These are phyloP conservation scores for Thyridium curvatum DNA, from an alignment of 2,329 filamentous ascomycete genomes.

Conservation along the genomic window DNA sequence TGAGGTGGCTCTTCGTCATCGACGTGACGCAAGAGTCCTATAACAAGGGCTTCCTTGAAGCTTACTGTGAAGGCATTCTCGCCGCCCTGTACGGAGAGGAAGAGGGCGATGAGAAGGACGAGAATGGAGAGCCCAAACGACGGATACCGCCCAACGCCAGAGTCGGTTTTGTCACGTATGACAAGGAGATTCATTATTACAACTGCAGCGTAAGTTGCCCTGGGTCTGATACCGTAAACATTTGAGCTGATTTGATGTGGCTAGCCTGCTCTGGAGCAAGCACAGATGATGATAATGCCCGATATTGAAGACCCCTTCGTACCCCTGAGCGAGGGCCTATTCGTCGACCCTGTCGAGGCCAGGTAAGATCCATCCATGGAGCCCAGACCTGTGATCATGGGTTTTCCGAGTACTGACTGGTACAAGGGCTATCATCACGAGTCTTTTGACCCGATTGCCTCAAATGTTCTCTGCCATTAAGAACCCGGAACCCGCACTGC, in stretches of 20 bases:
- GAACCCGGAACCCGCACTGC: constrained; percentile 81
- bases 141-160: constrained; percentile 72
- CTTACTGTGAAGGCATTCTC: constrained; percentile 84
- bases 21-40: constrained; percentile 90
- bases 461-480: constrained; percentile 82
- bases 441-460: constrained; percentile 78
- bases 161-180: constrained; percentile 91
- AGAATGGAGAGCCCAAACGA: constrained; percentile 47
- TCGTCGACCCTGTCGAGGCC: constrained; percentile 89
- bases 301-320: constrained; percentile 96
- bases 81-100: constrained; percentile 72
- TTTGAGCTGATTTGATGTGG: background rate
- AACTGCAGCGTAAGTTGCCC: constrained; percentile 68
- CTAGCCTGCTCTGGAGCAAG: constrained; percentile 69
- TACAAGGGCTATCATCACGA: constrained; percentile 65
- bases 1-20: constrained; percentile 86
- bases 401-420: background rate
- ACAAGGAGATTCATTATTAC: constrained; percentile 97
- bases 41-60: constrained; percentile 84
- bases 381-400: constrained; percentile 12
- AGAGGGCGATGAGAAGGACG: constrained; percentile 39
- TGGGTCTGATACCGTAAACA: background rate
- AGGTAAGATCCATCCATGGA: no score
- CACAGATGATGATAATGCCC: constrained; percentile 98
- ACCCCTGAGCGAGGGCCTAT: constrained; percentile 82